Conservation (phyloP, 208 protist species). For the Acanthamoeba healyi region DNA sequence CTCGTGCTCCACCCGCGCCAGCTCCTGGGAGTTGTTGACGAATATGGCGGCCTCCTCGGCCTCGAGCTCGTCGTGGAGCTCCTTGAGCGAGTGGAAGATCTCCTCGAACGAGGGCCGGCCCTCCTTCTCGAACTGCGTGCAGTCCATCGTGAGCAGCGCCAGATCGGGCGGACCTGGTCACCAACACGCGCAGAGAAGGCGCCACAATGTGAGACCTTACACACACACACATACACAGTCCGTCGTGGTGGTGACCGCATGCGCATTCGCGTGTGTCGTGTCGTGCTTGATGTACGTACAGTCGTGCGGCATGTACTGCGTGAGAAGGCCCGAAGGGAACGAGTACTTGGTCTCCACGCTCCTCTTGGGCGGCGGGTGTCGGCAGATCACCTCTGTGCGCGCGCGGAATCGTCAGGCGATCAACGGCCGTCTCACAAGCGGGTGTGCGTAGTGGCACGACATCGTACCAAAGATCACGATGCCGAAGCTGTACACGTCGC, state of each 20-base stretch:
- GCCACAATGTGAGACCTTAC: too few relatives aligned
- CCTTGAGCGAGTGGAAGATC: constrained; percentile 11
- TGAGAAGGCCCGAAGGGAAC: neutral
- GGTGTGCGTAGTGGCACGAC: too few relatives aligned
- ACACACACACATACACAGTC: too few relatives aligned
- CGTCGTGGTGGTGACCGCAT: too few relatives aligned
- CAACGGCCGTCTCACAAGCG: too few relatives aligned
- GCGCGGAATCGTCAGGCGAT: too few relatives aligned
- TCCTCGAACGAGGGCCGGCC: constrained; percentile 29
- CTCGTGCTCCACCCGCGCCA: neutral
- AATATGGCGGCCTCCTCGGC: constrained; percentile 5
- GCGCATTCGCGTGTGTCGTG: neutral
- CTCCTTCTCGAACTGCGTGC: constrained; percentile 19
- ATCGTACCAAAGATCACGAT: constrained; percentile 28
- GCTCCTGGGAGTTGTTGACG: neutral
- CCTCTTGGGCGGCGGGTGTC: constrained; percentile 31
- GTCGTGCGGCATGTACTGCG: constrained; percentile 8
- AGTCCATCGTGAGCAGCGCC: constrained; percentile 16
- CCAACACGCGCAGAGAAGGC: too few relatives aligned
- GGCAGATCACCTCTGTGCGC: neutral
- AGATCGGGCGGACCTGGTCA: neutral
- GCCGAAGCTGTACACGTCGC: neutral
- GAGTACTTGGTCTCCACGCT: neutral
- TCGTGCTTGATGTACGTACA: neutral
- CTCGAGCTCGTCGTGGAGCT: constrained; percentile 11